Base-by-base conservation (phyloP, 2,329 filamentous ascomycete genomes). In the Aspergillaceae sp. region DNA sequence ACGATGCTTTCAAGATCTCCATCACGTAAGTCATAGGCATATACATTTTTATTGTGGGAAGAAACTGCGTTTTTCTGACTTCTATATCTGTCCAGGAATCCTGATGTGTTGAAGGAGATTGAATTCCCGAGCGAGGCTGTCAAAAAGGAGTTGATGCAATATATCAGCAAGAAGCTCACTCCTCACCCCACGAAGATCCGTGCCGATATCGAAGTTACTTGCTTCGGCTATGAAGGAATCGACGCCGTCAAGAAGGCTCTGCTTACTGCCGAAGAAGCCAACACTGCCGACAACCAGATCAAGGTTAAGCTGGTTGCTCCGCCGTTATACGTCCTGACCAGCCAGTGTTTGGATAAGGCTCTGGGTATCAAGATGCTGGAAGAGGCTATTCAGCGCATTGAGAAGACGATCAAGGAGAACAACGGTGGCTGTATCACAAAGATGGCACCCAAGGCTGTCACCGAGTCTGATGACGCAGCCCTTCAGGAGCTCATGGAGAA, bases 401-500 rank as follows among this genome's bases (percentile, higher is more conserved):
- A 85, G 59, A 78, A 74, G 62, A 89, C 78, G 68, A 98, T 98
- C 65, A 80, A 83, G 64, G 75, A 70, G 40, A 79, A 86, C 1
- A 86, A 86, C 45, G 92, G 92, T 51, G 82, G 81, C 63, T 85
- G 91, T 63, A 79, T 84, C 38, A 85, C 96, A 59, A 95, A 94
- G 82, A 98, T 98, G 92, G 90, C 92, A 61, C 92, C 92, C 57
- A 97, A 97, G 82, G 92, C 94, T 4, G 92, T 98, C 51, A 98
- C 92, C 1, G 94, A 97, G 78, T 94, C 89, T 68, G 94, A 98
- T 62, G 92, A 98, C 64, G 92, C 91, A 28, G 90, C 96, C 71
- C 77, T 98, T 55, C 89, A 96, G 69, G 92, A 91, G 44, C 79
- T 98, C 55, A 98, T 98, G 92, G 92, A 97, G 78, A 96, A 97